Percentiles rank a stretch among this genome's conserved stretches.
Conservation (phyloP, 306 rosid species). For the Malus sylvestris region DNA sequence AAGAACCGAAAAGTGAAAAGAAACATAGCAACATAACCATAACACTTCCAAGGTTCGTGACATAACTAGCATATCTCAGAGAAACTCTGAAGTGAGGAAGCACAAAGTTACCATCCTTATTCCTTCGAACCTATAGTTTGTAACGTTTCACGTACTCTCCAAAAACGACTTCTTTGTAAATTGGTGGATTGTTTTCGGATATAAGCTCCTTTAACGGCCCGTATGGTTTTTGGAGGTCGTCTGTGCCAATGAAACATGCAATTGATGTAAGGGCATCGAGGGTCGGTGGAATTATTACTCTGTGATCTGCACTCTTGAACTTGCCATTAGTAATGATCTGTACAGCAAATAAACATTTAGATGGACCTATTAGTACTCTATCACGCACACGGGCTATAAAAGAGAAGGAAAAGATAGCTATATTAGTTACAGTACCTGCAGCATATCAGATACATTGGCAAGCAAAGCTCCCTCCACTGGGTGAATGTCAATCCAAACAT, state of each 20-base stretch:
- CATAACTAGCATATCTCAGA: not conserved
- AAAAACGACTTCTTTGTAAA: not conserved
- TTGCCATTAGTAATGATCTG: slow-evolving; percentile 12
- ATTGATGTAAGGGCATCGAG: slow-evolving; percentile 1
- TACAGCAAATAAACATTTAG: not conserved
- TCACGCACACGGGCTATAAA: not conserved
- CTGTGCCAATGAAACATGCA: slow-evolving; percentile 15
- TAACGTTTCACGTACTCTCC: not conserved
- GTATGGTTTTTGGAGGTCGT: not conserved
- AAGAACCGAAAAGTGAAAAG: not conserved
- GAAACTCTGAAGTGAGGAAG: not conserved
- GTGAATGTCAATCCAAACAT: slow-evolving; percentile 21
- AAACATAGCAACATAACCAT: not conserved
- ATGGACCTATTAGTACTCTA: not conserved
- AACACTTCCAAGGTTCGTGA: not conserved
- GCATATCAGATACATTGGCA: slow-evolving; percentile 11
- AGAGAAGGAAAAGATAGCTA: not conserved
- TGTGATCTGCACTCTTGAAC: slow-evolving; percentile 9
- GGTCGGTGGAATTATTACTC: slow-evolving; percentile 1
- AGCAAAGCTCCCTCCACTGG: slow-evolving; percentile 8
- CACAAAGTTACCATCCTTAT: not conserved
- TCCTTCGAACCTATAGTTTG: not conserved
- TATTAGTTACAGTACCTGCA: slow-evolving; percentile 10
- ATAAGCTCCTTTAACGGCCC: slow-evolving; percentile 17
- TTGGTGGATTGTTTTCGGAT: not conserved